A percentile compares a stretch with the other conserved stretches of the same genome.
phyloP scores from a whole-genome alignment of 2,329 filamentous ascomycete species.

The Fusarium nygamai region DNA sequence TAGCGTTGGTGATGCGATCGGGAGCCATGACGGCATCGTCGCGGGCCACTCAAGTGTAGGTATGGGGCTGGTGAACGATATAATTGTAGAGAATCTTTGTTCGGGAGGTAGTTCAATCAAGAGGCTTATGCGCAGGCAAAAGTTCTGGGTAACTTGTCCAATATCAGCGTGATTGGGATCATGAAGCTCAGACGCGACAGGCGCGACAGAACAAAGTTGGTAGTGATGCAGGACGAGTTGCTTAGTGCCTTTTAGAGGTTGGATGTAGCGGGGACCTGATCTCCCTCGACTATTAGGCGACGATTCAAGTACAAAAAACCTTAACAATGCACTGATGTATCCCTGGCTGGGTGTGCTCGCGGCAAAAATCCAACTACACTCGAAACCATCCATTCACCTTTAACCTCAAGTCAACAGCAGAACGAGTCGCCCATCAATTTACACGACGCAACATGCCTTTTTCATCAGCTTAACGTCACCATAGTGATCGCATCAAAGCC shows the following conservation, averaged over 20 bases:
- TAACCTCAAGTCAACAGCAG: slow-evolving; percentile 41
- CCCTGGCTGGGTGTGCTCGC: slow-evolving; percentile 37
- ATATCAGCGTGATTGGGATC: slow-evolving; percentile 8
- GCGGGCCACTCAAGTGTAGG: slow-evolving; percentile 33
- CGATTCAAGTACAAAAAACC: slow-evolving; percentile 41
- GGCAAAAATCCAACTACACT: slow-evolving; percentile 52
- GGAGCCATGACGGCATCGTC: slow-evolving; percentile 66
- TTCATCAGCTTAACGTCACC: slow-evolving; percentile 56
- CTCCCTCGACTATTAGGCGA: neutral
- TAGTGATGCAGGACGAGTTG: slow-evolving; percentile 29
- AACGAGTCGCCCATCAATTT: slow-evolving; percentile 52
- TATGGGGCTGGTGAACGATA: neutral
- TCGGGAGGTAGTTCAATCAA: neutral
- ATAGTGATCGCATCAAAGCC: slow-evolving; percentile 54
- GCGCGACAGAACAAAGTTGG: slow-evolving; percentile 43
- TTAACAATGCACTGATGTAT: slow-evolving; percentile 31
- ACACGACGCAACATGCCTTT: slow-evolving; percentile 52
- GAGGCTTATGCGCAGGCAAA: neutral
- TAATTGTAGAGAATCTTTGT: neutral
- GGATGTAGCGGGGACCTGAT: slow-evolving; percentile 36
- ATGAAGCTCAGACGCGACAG: slow-evolving; percentile 35
- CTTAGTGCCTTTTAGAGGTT: slow-evolving; percentile 17
- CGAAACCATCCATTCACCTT: slow-evolving; percentile 43
- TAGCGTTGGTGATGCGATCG: slow-evolving; percentile 79
- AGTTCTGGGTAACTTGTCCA: neutral